phyloP scores from a whole-genome alignment of 1,139 yeast genomes.

The Candida sanyaensis region DNA sequence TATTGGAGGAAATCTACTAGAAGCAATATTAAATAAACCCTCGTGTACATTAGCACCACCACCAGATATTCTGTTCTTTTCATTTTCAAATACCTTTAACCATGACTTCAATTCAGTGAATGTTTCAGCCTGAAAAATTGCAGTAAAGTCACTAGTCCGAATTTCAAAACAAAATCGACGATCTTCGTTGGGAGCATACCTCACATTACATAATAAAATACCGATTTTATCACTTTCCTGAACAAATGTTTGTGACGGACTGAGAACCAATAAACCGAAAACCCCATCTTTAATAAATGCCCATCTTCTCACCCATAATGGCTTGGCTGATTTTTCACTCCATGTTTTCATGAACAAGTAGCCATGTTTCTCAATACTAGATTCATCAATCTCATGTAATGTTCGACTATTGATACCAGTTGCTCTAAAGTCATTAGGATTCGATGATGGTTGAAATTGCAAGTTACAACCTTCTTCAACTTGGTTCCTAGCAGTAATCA shows the following conservation, averaged over 20 bases:
- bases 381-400: constrained; percentile 34
- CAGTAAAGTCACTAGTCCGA: constrained; percentile 62
- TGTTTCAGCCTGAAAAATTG: constrained; percentile 78
- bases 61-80: constrained; percentile 53
- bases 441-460: constrained; percentile 61
- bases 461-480: constrained; percentile 62
- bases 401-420: constrained; percentile 44
- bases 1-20: constrained; percentile 70
- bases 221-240: constrained; percentile 93
- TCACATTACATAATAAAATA: constrained; percentile 66
- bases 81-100: constrained; percentile 71
- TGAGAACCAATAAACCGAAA: constrained; percentile 75
- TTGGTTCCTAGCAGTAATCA: constrained; percentile 60
- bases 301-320: constrained; percentile 88
- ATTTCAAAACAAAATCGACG: constrained; percentile 85
- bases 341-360: constrained; percentile 82
- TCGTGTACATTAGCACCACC: constrained; percentile 35
- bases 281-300: constrained; percentile 81
- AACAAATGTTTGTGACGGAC: constrained; percentile 75
- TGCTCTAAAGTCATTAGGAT: constrained; percentile 57
- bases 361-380: constrained; percentile 71
- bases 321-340: constrained; percentile 54
- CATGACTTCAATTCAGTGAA: constrained; percentile 71
- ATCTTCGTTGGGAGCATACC: constrained; percentile 72
- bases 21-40: constrained; percentile 52